phyloP scores from a whole-genome alignment of 495 filamentous ascomycete species.

The Neurospora sp. region DNA sequence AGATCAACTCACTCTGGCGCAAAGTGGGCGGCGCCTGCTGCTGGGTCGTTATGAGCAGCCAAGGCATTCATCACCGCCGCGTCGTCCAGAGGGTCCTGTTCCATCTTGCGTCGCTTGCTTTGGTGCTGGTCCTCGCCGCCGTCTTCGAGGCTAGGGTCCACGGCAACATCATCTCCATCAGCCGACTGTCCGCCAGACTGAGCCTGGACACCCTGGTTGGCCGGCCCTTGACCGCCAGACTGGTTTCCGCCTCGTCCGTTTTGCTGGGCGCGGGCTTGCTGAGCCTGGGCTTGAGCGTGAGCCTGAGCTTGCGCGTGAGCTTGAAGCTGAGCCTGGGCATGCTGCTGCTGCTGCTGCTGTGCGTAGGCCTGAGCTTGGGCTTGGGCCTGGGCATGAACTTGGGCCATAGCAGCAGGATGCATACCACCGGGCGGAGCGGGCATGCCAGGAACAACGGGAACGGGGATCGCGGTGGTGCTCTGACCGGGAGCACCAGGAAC shows the following conservation, averaged over 20 bases:
- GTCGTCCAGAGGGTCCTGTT: conserved; percentile 21
- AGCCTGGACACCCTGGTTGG: conserved; percentile 2
- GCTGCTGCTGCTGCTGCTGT: background rate
- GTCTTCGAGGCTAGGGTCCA: conserved; percentile 21
- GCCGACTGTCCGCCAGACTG: conserved; percentile 7
- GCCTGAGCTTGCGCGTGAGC: background rate
- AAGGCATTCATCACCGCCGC: conserved; percentile 31
- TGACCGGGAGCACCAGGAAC: conserved; percentile 1
- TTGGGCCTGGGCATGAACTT: background rate
- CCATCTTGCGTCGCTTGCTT: background rate
- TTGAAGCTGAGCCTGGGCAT: background rate
- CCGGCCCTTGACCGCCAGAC: background rate
- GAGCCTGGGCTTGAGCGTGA: background rate
- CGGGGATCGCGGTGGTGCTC: background rate
- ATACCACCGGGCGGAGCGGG: background rate
- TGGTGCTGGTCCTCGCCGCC: conserved; percentile 19
- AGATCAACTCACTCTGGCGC: conserved; percentile 25
- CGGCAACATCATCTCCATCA: conserved; percentile 14
- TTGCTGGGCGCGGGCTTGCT: background rate
- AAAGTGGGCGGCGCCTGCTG: conserved; percentile 21
- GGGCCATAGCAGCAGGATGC: background rate
- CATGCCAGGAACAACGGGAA: conserved; percentile 2
- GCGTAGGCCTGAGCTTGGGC: background rate
- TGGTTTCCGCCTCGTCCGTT: background rate
- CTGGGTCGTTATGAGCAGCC: conserved; percentile 26